Evolutionary conservation across 129 eudicot species (phyloP), one percentile per base, ranked within the genome.

Genomic region (Silybum marianum): DNA sequence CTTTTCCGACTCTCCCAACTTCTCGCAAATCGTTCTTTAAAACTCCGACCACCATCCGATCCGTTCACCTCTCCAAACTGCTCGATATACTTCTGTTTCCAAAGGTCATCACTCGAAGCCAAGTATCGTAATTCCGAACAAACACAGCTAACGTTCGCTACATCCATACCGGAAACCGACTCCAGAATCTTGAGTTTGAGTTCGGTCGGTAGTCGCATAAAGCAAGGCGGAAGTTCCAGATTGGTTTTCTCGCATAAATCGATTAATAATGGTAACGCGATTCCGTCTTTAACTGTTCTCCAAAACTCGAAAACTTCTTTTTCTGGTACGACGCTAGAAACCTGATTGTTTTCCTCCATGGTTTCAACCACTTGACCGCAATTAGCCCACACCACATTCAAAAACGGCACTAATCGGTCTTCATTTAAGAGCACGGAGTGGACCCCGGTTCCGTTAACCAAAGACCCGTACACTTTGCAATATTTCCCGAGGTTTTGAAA

Each of bases 391-490:
- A 89, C 88, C 16, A 81, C 84, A 74, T 89, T 92, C 84, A 94
- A 82, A 76, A 89, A 85, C 2, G 95, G 88, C 6, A 87, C 89
- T 77, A 94, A 51, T 51, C 73, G 73, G 12, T 84, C 88, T 83
- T 90, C 93, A 25, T 90, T 84, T 65, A 94, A 67, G 6, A 65
- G 80, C 54, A 89, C 90, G n/a, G 81, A 80, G 80, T 84, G 83
- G 13, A 79, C 65, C 46, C 75, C 81, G 44, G 69, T 81, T 19
- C 89, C 95, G 67, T 73, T 83, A 0, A 72, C 32, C 25, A 92
- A 75, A 62, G 89, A 92, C n/a, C 98, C 97, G 83, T 95, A 90
- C n/a, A 91, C 88, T 77, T 60, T 88, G 44, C 91, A 77, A 62
- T 78, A 92, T 62, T 78, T 89, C 16, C 96, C 96, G 44, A 90